Evolutionary conservation across 169 alveolate genomes (phyloP), one percentile per base, ranked within the genome.

Genomic region (Plasmodium blacklocki): DNA sequence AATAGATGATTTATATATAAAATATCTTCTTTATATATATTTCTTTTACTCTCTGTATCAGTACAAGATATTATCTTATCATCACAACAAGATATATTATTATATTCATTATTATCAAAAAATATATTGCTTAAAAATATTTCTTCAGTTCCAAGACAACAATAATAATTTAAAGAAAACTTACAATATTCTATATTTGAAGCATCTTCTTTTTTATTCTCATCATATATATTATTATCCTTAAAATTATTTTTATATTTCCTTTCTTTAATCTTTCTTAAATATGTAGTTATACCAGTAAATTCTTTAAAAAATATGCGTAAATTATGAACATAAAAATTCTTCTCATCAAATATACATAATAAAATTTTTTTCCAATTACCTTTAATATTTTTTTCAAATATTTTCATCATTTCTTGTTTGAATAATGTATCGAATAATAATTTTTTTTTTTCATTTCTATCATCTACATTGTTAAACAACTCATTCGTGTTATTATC

Each of bases 81-180:
- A 67, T 67, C 39, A 21, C 9, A 50, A 43, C 29, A 12, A 9
- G n/a, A 12, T 7, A 18, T 15, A 5, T 26, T 29, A n/a, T 32
- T 18, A 29, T 9, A 8, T 21, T 47, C 23, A 12, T 15, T 49
- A 3, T 49, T 23, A 39, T 39, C 47, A 39, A 39, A 5, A 18
- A 29, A 54, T 8, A 83, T 43, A 8, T 83, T 47, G 2, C 9
- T 47, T 3, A 83, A 18, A 15, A 52, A n/a, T 9, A 83, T 70
- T 68, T 83, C 91, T 6, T 83, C 39, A 56, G 47, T 56, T 45
- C 86, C 86, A 18, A 83, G 71, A 39, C 86, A 83, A 23, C 91
- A 68, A 19, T 54, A 83, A 19, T 83, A 83, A 29, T 74, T 68
- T 7, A 83, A 59, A 11, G 83, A 58, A 47, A 83, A 45, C 4